A percentile compares a stretch with the other conserved stretches of the same genome.
Evolutionary conservation across 306 rosid genomes (phyloP).

Genomic region (Acacia confusa): DNA sequence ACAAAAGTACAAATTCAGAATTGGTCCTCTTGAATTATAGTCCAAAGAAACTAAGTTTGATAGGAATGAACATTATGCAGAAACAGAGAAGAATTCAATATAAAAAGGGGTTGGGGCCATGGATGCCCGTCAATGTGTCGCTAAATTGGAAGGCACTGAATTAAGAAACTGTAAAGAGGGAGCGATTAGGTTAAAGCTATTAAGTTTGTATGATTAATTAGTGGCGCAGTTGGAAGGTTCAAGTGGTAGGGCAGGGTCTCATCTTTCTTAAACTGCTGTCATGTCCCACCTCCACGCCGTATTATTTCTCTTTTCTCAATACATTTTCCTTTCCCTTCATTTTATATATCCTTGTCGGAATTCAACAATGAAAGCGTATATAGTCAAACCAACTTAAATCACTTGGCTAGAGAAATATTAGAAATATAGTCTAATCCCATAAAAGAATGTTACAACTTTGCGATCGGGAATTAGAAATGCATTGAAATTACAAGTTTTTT

Average conservation of each 20-base stretch:
- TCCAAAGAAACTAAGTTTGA: not conserved
- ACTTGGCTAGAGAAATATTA: too few species aligned
- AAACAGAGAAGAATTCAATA: not conserved
- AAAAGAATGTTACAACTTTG: not conserved
- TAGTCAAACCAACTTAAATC: not conserved
- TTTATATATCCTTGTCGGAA: not conserved
- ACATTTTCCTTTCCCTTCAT: not conserved
- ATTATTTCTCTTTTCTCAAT: not conserved
- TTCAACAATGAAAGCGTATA: not conserved
- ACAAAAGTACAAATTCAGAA: not conserved
- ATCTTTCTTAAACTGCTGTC: constrained; percentile 8
- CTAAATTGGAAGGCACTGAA: not conserved
- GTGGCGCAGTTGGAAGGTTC: not conserved
- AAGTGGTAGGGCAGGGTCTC: not conserved
- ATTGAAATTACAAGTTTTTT: not conserved
- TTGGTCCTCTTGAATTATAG: not conserved
- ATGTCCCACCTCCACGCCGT: not conserved
- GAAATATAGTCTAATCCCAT: not conserved
- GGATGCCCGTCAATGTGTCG: not conserved
- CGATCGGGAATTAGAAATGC: not conserved
- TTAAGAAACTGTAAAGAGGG: constrained; percentile 21
- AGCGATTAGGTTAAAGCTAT: constrained; percentile 19
- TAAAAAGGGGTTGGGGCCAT: not conserved
- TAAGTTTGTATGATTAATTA: constrained; percentile 5
- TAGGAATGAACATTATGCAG: not conserved